Percentiles rank a stretch among this genome's conserved stretches.
Evolutionary conservation across 1,284 basidiomycete species (phyloP).

Genomic region (Lentinula novae-zelandiae): DNA sequence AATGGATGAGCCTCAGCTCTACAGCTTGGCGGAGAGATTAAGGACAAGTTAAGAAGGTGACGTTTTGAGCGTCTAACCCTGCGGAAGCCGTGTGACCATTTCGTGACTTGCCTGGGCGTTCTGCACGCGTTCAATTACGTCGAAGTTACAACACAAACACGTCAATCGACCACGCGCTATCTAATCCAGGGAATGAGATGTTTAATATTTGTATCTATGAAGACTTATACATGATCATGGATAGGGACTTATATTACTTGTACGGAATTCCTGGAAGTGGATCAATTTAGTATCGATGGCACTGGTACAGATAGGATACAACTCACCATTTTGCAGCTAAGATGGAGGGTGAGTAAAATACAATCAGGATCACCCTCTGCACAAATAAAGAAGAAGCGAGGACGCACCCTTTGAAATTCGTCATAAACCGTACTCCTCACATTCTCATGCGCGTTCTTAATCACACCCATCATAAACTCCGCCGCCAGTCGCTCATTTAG

Average conservation of each 20-base stretch:
- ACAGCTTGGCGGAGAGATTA: neutral
- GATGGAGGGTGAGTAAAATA: neutral
- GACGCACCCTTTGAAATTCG: slow-evolving; percentile 79
- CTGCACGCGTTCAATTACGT: neutral
- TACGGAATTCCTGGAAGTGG: neutral
- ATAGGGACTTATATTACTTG: neutral
- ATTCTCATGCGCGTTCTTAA: slow-evolving; percentile 94
- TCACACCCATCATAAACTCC: slow-evolving; percentile 85
- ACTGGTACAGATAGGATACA: neutral
- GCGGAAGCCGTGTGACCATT: neutral
- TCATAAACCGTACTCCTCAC: slow-evolving; percentile 90
- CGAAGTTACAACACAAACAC: no score
- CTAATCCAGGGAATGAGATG: no score
- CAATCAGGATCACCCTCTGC: neutral
- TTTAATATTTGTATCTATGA: neutral
- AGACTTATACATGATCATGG: no score
- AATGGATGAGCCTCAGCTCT: neutral
- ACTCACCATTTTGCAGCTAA: slow-evolving; percentile 4
- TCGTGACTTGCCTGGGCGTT: neutral
- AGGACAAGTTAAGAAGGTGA: neutral
- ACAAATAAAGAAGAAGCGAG: neutral
- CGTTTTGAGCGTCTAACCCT: neutral
- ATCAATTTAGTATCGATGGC: neutral
- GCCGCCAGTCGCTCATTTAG: slow-evolving; percentile 90
- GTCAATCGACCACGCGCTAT: no score